phyloP scores from a whole-genome alignment of 306 rosid species.

The Sicyos edulis region DNA sequence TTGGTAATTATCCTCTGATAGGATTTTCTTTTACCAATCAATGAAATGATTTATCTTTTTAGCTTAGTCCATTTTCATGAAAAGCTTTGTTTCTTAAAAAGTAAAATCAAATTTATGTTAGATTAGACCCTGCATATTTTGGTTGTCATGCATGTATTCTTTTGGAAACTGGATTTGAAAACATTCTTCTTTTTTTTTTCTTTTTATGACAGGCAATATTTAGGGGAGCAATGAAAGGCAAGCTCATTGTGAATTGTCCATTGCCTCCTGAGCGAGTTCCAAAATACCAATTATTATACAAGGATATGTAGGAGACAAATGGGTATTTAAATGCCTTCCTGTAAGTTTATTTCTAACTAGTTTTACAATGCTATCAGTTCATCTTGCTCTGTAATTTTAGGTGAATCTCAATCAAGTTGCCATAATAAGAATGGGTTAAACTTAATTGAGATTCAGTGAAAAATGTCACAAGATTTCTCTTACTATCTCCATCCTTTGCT shows the following conservation, averaged over 20 bases:
- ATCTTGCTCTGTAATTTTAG: background rate
- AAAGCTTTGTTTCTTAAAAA: too few species aligned
- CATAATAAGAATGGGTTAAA: background rate
- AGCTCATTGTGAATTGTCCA: slow-evolving; percentile 72
- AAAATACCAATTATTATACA: slow-evolving; percentile 62
- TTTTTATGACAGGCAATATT: slow-evolving; percentile 50
- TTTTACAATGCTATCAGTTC: too few species aligned
- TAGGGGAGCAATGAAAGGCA: slow-evolving; percentile 86
- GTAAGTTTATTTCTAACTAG: too few species aligned
- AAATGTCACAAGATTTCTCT: slow-evolving; percentile 1
- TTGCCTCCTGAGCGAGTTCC: slow-evolving; percentile 60
- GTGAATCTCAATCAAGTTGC: background rate
- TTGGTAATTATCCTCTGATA: too few species aligned
- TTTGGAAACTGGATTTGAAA: background rate
- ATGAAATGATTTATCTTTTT: too few species aligned
- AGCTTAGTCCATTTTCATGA: too few species aligned
- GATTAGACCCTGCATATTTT: too few species aligned
- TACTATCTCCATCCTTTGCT: background rate
- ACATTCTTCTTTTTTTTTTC: background rate
- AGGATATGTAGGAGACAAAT: slow-evolving; percentile 38
- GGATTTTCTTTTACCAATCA: too few species aligned
- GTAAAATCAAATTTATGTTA: too few species aligned
- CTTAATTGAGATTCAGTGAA: background rate
- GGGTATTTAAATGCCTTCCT: too few species aligned
- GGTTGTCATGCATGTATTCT: background rate